A percentile compares a stretch with the other conserved stretches of the same genome.
These are phyloP conservation scores for Solanum neorickii DNA, from an alignment of 257 asterid genomes.

Conservation along the genomic window DNA sequence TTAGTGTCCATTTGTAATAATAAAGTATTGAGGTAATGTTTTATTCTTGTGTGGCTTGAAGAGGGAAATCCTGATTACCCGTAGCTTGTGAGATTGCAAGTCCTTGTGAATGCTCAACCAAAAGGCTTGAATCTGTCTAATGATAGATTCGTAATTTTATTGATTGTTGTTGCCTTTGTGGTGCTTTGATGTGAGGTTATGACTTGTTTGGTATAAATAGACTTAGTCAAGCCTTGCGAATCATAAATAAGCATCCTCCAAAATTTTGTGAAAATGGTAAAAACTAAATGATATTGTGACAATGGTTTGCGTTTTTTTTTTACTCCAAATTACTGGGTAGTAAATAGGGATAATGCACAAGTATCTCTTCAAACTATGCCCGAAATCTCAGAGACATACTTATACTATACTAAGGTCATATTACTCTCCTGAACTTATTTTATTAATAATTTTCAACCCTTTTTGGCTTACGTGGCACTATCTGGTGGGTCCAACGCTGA, in stretches of 20 bases:
- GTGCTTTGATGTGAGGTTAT: background rate
- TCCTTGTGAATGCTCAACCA: no score
- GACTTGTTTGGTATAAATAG: background rate
- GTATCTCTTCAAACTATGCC: no score
- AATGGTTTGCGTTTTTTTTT: background rate
- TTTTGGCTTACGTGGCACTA: no score
- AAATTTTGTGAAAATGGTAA: no score
- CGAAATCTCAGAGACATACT: no score
- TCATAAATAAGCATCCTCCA: background rate
- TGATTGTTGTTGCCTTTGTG: background rate
- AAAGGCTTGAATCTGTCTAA: no score
- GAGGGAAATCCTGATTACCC: background rate
- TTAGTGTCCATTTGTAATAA: background rate
- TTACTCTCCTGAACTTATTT: no score
- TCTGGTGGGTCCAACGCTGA: no score
- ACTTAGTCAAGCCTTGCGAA: background rate
- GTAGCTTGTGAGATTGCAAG: background rate
- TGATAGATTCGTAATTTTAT: no score
- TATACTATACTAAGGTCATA: no score
- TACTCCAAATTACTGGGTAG: background rate
- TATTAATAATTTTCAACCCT: no score
- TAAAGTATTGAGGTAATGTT: background rate
- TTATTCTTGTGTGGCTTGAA: background rate
- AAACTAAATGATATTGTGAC: background rate
- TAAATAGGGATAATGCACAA: no score